Conservation (phyloP, 768 basidiomycete species). For the Crucibulum laeve region DNA sequence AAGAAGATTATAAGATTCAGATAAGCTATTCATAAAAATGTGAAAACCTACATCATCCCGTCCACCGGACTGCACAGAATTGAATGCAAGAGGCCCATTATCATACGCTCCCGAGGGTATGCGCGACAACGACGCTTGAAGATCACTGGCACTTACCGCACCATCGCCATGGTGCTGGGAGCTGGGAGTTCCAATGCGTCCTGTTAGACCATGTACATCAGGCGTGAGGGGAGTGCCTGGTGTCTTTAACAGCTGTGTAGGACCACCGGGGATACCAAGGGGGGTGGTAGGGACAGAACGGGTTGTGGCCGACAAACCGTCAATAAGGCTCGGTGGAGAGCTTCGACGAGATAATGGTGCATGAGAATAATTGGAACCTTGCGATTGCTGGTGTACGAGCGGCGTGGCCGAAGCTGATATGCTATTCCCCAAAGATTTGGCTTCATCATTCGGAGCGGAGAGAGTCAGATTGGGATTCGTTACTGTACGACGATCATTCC, state of each 20-base stretch:
- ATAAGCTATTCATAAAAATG: constrained; percentile 3
- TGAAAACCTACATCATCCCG: constrained; percentile 51
- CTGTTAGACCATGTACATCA: constrained; percentile 55
- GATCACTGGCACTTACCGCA: constrained; percentile 45
- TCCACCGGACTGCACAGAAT: constrained; percentile 39
- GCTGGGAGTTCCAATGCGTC: constrained; percentile 50
- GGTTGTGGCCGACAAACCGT: constrained; percentile 54
- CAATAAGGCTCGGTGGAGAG: constrained; percentile 66
- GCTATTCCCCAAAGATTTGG: constrained; percentile 36
- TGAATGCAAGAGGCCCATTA: constrained; percentile 48
- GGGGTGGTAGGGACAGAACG: constrained; percentile 87
- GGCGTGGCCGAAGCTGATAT: constrained; percentile 63
- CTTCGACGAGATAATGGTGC: constrained; percentile 63
- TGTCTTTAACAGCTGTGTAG: constrained; percentile 53
- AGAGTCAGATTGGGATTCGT: constrained; percentile 72
- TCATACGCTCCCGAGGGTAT: constrained; percentile 59
- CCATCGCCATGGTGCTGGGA: constrained; percentile 48
- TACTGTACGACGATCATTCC: constrained; percentile 64
- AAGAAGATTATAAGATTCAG: constrained; percentile 9
- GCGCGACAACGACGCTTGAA: constrained; percentile 72
- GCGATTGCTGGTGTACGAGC: constrained; percentile 57
- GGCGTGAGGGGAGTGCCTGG: constrained; percentile 66
- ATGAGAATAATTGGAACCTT: constrained; percentile 33
- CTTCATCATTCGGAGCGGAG: constrained; percentile 51
- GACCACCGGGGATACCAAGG: constrained; percentile 48